Evolutionary conservation across 805 yeast genomes (phyloP), one percentile per base, ranked within the genome.

Genomic region (Zygotorulaspora chibaensis): DNA sequence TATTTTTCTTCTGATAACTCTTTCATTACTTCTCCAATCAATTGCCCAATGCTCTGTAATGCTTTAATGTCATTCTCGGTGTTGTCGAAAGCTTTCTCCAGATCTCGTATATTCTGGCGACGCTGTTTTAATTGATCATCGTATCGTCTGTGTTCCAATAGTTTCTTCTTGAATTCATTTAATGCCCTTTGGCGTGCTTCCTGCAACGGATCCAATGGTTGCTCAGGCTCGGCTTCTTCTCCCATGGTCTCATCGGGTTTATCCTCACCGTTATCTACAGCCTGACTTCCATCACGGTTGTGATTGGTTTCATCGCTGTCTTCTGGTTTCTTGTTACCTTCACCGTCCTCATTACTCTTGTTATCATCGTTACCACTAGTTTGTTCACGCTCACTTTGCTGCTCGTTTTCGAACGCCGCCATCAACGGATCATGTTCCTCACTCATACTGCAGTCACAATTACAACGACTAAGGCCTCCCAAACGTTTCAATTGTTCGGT

Each of bases 31-130:
- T 93, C 99, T 46, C 99, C 99, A 55, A 93, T 86, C 62, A 93
- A 82, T 69, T 93, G 99, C 3, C 99, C 99, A 51, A 93, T 96
- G 53, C 95, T 84, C 69, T 93, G 99, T 54, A 93, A 75, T 13
- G 98, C 98, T 70, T 89, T 91, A 66, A 93, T 93, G 60, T 93
- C 99, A 56, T 89, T 87, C 66, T 93, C 99, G 1, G 99, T 91
- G 73, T 88, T 89, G 48, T 85, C 91, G 67, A 81, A 93, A 51
- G 82, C 83, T 57, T 80, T 81, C 53, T 89, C 96, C 54, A 89
- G 69, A 56, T 79, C 95, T 66, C 89, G 82, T 71, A 93, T 86
- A 53, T 83, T 79, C 60, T 86, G 70, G 55, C 99, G 79, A 50
- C 90, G 74, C 35, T 83, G 88, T 66, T 88, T 91, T 59, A 93